Evolutionary conservation across 2,329 filamentous ascomycete genomes (phyloP).

Genomic region (Aspergillus fumigatus): DNA sequence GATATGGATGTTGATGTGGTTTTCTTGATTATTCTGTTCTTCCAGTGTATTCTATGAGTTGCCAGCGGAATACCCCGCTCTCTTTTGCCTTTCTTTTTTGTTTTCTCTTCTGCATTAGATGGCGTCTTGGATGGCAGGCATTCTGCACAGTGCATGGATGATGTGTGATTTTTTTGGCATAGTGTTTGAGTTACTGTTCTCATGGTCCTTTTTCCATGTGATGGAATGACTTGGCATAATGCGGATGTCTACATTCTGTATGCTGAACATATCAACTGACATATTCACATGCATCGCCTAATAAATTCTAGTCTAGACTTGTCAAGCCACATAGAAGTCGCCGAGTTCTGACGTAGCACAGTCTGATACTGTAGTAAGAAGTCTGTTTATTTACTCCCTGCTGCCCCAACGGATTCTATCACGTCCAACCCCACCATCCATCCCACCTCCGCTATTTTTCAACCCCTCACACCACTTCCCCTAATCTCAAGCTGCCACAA

Average conservation of each 20-base stretch:
- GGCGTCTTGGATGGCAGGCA: not conserved
- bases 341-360: too few relatives aligned
- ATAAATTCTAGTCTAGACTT: too few relatives aligned
- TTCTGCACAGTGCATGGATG: not conserved
- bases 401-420: conserved; percentile 7
- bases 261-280: too few relatives aligned
- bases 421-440: conserved; percentile 8
- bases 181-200: too few relatives aligned
- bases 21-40: not conserved
- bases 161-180: too few relatives aligned
- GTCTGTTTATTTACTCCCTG: not conserved
- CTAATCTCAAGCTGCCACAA: not conserved
- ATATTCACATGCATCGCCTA: too few relatives aligned
- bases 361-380: too few relatives aligned
- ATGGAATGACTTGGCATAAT: too few relatives aligned
- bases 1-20: conserved; percentile 7
- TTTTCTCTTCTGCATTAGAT: not conserved
- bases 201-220: too few relatives aligned
- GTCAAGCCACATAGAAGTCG: too few relatives aligned
- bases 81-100: too few relatives aligned
- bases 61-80: not conserved
- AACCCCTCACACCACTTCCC: not conserved
- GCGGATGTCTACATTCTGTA: too few relatives aligned
- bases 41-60: not conserved
- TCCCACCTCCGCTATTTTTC: conserved; percentile 8